A percentile compares a stretch with the other conserved stretches of the same genome.
phyloP scores from a whole-genome alignment of 352 stramenopile genomes.

The Phytopythium boreale region DNA sequence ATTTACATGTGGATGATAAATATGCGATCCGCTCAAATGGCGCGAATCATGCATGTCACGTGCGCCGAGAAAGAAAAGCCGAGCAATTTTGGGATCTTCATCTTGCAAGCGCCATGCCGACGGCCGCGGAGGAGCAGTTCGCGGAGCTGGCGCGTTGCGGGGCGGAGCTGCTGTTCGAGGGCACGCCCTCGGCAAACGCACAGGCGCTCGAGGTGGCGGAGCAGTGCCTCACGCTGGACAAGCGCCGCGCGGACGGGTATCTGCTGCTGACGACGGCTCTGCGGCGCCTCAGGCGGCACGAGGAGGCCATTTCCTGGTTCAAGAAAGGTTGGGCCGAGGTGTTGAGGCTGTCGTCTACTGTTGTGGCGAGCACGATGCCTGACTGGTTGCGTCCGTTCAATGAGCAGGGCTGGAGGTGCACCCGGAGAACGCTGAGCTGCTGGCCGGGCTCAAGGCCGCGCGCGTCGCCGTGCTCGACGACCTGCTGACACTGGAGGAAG shows the following conservation, averaged over 20 bases:
- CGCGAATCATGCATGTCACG: not conserved
- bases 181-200: constrained; percentile 11
- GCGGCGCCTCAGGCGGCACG: constrained; percentile 25
- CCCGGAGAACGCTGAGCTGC: constrained; percentile 34
- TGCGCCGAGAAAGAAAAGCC: not conserved
- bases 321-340: constrained; percentile 33
- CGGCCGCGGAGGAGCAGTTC: constrained; percentile 1
- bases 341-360: not conserved
- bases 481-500: constrained; percentile 32
- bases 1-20: too few relatives aligned
- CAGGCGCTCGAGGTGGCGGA: constrained; percentile 29
- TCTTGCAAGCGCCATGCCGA: too few relatives aligned
- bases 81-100: not conserved
- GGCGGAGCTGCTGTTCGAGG: constrained; percentile 27
- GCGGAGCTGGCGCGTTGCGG: constrained; percentile 16
- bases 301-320: constrained; percentile 39
- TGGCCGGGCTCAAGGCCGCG: constrained; percentile 38
- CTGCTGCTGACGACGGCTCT: constrained; percentile 36
- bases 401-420: constrained; percentile 41
- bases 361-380: too few relatives aligned
- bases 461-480: constrained; percentile 53
- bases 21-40: too few relatives aligned
- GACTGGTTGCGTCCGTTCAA: not conserved
- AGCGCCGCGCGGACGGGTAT: constrained; percentile 21
- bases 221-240: constrained; percentile 21